These are phyloP conservation scores for Mycena sp. DNA, from an alignment of 1,284 basidiomycete species.

Conservation along the genomic window DNA sequence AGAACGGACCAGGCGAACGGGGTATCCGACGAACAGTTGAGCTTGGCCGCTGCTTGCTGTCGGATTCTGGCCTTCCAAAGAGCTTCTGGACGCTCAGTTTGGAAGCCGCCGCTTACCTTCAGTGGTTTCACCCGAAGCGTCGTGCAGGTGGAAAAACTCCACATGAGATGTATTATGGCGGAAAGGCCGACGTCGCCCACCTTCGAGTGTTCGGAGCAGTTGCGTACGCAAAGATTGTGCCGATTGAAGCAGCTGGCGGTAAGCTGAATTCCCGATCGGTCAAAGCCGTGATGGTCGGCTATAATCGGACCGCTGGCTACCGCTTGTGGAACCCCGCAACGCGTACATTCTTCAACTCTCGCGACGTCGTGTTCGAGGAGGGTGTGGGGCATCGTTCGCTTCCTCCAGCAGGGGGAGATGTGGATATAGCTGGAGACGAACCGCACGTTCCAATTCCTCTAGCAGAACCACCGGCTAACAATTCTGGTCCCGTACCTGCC, in stretches of 20 bases:
- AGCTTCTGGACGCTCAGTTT: conserved; percentile 30
- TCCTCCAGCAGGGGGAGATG: conserved; percentile 24
- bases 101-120: conserved; percentile 29
- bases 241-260: conserved; percentile 29
- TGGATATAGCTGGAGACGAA: conserved; percentile 12
- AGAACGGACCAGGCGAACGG: conserved; percentile 31
- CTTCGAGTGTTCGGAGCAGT: conserved; percentile 35
- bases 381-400: conserved; percentile 22
- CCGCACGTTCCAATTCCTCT: conserved; percentile 1
- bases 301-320: conserved; percentile 32
- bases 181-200: conserved; percentile 37
- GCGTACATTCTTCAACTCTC: conserved; percentile 13
- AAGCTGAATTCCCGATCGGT: conserved; percentile 36
- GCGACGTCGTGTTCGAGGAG: conserved; percentile 42
- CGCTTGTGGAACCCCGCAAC: conserved; percentile 26
- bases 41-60: conserved; percentile 25
- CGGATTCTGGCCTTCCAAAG: conserved; percentile 28
- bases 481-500: neutral
- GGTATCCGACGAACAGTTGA: conserved; percentile 29
- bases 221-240: conserved; percentile 36
- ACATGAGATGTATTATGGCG: conserved; percentile 26
- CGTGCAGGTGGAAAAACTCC: conserved; percentile 32
- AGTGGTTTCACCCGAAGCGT: conserved; percentile 34
- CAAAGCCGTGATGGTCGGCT: conserved; percentile 36
- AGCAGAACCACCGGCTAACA: neutral